Percentiles rank a stretch among this genome's conserved stretches.
Evolutionary conservation across 139 green algal species (phyloP).

Genomic region (Chlamydomonas eustigma): DNA sequence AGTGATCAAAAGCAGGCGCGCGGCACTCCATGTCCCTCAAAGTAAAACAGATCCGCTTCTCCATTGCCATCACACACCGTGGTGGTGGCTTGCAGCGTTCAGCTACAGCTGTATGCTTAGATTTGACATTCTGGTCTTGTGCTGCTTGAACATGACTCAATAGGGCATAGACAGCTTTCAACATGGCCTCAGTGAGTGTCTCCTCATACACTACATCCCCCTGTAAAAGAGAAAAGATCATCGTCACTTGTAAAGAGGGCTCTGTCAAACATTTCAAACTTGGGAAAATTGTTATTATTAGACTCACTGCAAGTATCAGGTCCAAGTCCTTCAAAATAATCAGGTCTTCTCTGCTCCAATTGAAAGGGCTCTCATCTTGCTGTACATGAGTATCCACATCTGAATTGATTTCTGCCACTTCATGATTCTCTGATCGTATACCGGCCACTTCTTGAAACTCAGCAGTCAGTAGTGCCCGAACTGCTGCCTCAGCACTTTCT

Average conservation of each 20-base stretch:
- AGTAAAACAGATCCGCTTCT: conserved; percentile 33
- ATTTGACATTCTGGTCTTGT: background rate
- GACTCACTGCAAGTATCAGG: background rate
- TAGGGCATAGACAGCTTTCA: conserved; percentile 12
- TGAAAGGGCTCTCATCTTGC: background rate
- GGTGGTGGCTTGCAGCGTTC: background rate
- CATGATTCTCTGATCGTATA: background rate
- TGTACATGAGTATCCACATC: background rate
- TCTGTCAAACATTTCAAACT: too few species aligned
- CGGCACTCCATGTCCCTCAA: conserved; percentile 9
- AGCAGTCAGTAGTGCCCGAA: background rate
- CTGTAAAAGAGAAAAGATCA: too few species aligned
- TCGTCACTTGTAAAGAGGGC: too few species aligned
- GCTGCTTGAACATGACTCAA: conserved; percentile 7
- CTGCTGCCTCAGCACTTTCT: background rate
- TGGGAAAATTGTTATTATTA: too few species aligned
- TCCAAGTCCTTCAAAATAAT: background rate
- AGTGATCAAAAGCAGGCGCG: conserved; percentile 31
- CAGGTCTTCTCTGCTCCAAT: background rate
- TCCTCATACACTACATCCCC: conserved; percentile 32
- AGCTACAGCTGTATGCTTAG: background rate
- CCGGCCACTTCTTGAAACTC: background rate
- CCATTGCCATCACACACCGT: conserved; percentile 18
- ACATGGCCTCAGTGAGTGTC: conserved; percentile 27
- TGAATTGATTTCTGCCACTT: background rate